Conservation (phyloP, 2,329 filamentous ascomycete species). For the Falciphora oryzae region DNA sequence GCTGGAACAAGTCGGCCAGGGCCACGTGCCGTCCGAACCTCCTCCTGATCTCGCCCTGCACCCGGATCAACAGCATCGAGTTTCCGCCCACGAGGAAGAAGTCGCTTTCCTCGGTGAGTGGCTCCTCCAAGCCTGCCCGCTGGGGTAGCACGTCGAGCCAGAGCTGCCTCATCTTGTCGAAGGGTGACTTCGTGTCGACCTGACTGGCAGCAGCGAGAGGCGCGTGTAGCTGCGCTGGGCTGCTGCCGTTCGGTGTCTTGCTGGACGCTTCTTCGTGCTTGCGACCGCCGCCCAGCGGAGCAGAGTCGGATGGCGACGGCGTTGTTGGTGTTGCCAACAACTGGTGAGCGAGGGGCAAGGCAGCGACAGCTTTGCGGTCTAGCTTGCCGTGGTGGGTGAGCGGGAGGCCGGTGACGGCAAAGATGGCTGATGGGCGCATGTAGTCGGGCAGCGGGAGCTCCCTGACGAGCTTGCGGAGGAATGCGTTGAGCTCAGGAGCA, state of each 20-base stretch:
- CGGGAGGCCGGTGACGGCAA: constrained; percentile 1
- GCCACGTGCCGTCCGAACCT: not conserved
- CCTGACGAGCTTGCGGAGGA: not conserved
- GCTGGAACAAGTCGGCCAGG: constrained; percentile 25
- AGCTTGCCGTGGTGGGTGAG: constrained; percentile 3
- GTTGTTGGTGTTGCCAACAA: too few species aligned
- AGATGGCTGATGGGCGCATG: constrained; percentile 22
- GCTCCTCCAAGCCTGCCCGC: not conserved
- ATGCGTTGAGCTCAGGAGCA: not conserved
- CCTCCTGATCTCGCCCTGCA: constrained; percentile 27
- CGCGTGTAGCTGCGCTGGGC: too few species aligned
- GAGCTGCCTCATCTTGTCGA: not conserved
- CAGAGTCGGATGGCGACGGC: too few species aligned
- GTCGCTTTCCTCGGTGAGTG: constrained; percentile 20
- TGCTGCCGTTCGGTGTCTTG: too few species aligned
- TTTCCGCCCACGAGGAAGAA: constrained; percentile 23
- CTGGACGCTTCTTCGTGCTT: too few species aligned
- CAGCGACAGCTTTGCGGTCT: not conserved
- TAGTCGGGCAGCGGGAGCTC: constrained; percentile 21
- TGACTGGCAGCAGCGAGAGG: too few species aligned
- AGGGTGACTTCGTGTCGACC: too few species aligned
- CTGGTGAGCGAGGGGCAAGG: not conserved
- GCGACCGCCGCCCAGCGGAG: too few species aligned
- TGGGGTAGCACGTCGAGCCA: constrained; percentile 4
- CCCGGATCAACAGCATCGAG: constrained; percentile 24